A percentile compares a stretch with the other conserved stretches of the same genome.
Conservation (phyloP, 306 rosid species). For the Acacia melanoxylon region DNA sequence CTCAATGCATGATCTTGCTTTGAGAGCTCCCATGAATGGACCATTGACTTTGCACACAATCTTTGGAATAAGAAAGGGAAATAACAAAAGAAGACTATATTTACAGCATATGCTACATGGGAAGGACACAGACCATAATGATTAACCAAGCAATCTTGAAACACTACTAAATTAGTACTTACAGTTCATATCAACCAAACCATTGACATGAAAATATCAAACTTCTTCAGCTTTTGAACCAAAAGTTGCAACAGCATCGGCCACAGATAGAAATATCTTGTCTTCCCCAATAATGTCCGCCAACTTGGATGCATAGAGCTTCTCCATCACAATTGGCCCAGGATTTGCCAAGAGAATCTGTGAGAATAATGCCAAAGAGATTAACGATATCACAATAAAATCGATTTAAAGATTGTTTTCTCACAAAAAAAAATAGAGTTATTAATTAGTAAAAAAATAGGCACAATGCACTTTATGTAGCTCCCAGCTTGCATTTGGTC, state of each 20-base stretch:
- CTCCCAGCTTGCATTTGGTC: background rate
- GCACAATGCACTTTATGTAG: background rate
- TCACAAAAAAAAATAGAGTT: background rate
- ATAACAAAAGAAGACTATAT: background rate
- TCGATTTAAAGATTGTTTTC: background rate
- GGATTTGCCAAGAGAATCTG: slow-evolving; percentile 83
- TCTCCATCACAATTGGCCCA: slow-evolving; percentile 71
- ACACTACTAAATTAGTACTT: background rate
- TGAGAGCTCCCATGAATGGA: background rate
- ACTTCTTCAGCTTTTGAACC: slow-evolving; percentile 35
- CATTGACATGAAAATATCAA: background rate
- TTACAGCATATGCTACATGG: background rate
- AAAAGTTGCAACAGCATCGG: slow-evolving; percentile 61
- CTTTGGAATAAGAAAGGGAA: background rate
- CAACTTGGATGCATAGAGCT: slow-evolving; percentile 60
- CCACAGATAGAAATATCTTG: slow-evolving; percentile 67
- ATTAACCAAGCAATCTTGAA: background rate
- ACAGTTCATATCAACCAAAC: slow-evolving; percentile 6
- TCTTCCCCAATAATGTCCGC: slow-evolving; percentile 51
- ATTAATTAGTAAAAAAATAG: background rate
- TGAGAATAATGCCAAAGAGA: background rate
- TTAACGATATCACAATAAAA: background rate
- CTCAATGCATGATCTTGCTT: background rate
- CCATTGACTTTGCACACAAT: background rate
- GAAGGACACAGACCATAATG: background rate